Base-by-base conservation (phyloP, 345 rosid genomes). In the Camelina laxa region DNA sequence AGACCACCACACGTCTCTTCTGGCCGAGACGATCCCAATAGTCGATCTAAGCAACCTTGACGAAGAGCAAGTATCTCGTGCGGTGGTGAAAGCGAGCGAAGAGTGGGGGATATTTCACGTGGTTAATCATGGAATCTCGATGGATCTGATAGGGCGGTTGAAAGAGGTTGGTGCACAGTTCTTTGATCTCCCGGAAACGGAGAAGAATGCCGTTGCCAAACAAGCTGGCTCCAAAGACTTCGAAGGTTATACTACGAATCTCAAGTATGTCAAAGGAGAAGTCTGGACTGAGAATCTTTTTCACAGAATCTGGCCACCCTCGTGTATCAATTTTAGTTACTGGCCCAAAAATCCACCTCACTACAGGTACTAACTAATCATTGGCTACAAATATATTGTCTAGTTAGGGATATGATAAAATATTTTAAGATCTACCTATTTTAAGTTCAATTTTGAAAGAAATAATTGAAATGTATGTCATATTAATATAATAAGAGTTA, bases 301-400 rank as follows among this genome's bases (percentile, higher is more conserved):
- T 65, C 95, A 92, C 71, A 82, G 15, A 78, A 79, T 92, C 17
- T 90, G 88, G 95, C 97, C 98, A 35, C 87, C 89, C 33, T 51
- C 81, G 1, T 27, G 59, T 17, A 67, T 93, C 55, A 80, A 87
- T 61, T 72, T 80, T 66, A 49, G n/a, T 8, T 93, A 82, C 70
- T 90, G 96, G 98, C 97, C 97, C 2, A 53, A 65, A 5, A 82
- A 82, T 39, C 92, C 98, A 9, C 80, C 90, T 19, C 76, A 86
- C 36, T 92, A 92, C 80, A 86, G 90, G 98, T 74, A 49, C 19
- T 4, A 57, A 7, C 36, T 33, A 33, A 33, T 56, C 17, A 56
- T 41, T 5, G 62, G 8, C 42, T 55, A 31, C 36, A 47, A 15
- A 17, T 30, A 7, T 1, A 12, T 42, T 44, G 60, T 14, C 10